Evolutionary conservation across 768 basidiomycete species (phyloP), one percentile per base, ranked within the genome.

Genomic region (Filobasidium wieringae): DNA sequence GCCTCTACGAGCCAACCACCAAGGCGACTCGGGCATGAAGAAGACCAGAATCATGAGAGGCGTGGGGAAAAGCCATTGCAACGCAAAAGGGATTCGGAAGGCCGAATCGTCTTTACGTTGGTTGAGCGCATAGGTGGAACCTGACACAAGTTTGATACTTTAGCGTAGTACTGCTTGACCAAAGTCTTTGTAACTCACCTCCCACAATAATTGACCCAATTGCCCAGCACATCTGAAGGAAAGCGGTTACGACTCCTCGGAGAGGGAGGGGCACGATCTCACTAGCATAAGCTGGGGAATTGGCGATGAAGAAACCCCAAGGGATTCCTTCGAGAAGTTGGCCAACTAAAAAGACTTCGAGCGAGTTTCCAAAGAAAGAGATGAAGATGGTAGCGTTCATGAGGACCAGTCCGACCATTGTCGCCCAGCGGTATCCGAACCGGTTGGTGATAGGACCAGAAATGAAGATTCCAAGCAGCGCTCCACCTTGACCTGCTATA

Each of bases 21-120:
- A 67, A n/a, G 63, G 61, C 50, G 61, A 62, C 32, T 68, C 68
- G 19, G 71, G 71, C 14, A 63, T 64, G 58, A 72, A 70, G 61
- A 40, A 68, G 55, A 62, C 58, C n/a, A 63, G 69, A 24, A 66
- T 31, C 45, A 62, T 27, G 30, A 76, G 64, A 12, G 72, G 74
- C 4, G 70, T 26, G 8, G 73, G 68, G 70, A 70, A 74, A 17
- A 74, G 51, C 74, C 72, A 68, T 59, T 68, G 67, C 15, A 70
- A 36, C 22, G 64, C 62, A 40, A 61, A 67, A 12, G 67, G 68
- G 26, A 68, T 34, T 29, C 47, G 26, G 64, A 57, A 57, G 15
- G 67, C 65, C 22, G 39, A 40, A 22, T 39, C 2, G n/a, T 56
- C 65, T 0, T 12, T 12, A 4, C 33, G 31, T 17, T 36, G n/a